Evolutionary conservation across 305 asterid genomes (phyloP), one percentile per base, ranked within the genome.

Genomic region (Rubia tinctorum): DNA sequence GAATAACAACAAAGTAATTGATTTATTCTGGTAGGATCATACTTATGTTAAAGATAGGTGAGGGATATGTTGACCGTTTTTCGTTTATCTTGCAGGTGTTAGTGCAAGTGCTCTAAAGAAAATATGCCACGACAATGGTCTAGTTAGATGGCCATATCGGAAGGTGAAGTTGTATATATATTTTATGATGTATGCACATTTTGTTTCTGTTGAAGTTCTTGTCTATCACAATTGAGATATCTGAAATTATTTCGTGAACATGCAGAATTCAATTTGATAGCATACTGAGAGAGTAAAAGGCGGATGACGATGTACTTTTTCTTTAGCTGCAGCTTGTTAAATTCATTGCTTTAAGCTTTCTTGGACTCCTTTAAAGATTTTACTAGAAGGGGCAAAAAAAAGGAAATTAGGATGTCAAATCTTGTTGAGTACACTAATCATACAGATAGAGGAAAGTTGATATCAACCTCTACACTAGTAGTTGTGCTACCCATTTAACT

Each of bases 61-160:
- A n/a, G 63, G 39, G 39, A 44, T 72, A 49, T 56, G 30, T 37
- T 40, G 64, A 20, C 17, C 8, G 61, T 4, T 25, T 78, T 72
- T 30, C 61, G 23, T 67, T 49, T 43, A 66, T 80, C 67, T 71
- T 77, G 75, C 89, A 89, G 93, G 93, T 79, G 88, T 88, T 73
- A 84, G 83, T 66, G 79, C 87, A 13, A 82, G 88, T 80, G 88
- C 81, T 53, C 73, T 88, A 51, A 88, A 84, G 86, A 85, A 84
- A 76, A 80, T 90, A 49, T 90, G 90, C 80, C 82, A 86, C 27
- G 93, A 88, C 6, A 88, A 86, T 80, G 96, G 93, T 66, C 84
- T 88, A 27, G 82, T 76, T 63, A 79, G 90, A 81, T 90, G 90
- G 93, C 96, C 96, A 17, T 82, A 85, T 71, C 85, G 91, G 69